Evolutionary conservation across 805 yeast species (phyloP).

Genomic region (Pichia californica): DNA sequence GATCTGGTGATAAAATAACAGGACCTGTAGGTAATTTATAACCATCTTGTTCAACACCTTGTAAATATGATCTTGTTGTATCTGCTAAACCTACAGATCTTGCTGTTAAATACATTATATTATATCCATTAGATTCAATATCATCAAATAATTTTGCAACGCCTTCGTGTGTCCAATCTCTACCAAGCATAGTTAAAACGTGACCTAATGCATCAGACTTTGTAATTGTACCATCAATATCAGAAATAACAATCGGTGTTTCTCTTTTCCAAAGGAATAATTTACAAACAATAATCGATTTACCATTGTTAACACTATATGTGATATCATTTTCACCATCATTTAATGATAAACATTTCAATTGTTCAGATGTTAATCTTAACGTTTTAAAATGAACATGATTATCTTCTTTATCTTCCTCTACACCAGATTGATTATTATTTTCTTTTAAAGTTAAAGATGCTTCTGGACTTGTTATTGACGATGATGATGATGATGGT

Average conservation of each 20-base stretch:
- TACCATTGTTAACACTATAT: slow-evolving; percentile 79
- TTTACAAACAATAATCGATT: slow-evolving; percentile 65
- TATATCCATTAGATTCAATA: slow-evolving; percentile 81
- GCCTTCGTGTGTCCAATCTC: slow-evolving; percentile 97
- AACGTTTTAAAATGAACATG: slow-evolving; percentile 70
- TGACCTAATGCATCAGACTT: slow-evolving; percentile 97
- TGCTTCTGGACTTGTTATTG: background rate
- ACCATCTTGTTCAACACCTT: slow-evolving; percentile 73
- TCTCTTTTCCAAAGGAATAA: slow-evolving; percentile 78
- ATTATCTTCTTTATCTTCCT: slow-evolving; percentile 11
- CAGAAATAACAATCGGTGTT: slow-evolving; percentile 90
- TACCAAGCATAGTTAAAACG: slow-evolving; percentile 84
- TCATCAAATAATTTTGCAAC: slow-evolving; percentile 91
- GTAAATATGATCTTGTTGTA: slow-evolving; percentile 75
- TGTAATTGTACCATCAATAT: slow-evolving; percentile 96
- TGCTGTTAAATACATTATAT: slow-evolving; percentile 88
- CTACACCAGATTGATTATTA: slow-evolving; percentile 18
- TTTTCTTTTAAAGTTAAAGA: background rate
- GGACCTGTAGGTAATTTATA: slow-evolving; percentile 80
- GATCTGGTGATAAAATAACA: slow-evolving; percentile 88
- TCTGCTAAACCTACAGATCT: slow-evolving; percentile 95
- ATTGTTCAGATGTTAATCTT: slow-evolving; percentile 85
- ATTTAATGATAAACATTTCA: slow-evolving; percentile 62
- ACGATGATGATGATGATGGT: slow-evolving; percentile 4
- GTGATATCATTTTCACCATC: slow-evolving; percentile 74